Percentiles rank a stretch among this genome's conserved stretches.
These are phyloP conservation scores for Dioscorea zingiberensis DNA, from an alignment of 106 monocot species.

Conservation along the genomic window DNA sequence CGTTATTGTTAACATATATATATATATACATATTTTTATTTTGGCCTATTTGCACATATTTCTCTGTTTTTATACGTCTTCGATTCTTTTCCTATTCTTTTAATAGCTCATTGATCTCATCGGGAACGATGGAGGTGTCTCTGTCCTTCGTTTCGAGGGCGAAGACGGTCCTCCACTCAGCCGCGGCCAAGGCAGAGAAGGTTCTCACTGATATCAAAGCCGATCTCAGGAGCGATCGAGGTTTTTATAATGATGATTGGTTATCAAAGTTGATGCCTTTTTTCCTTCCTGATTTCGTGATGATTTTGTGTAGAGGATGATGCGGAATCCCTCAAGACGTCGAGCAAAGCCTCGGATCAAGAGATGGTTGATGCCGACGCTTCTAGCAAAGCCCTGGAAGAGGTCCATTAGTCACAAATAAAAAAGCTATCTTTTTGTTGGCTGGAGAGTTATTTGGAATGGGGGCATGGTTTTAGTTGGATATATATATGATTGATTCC, in stretches of 20 bases:
- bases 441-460: too few species aligned
- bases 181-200: slow-evolving; percentile 33
- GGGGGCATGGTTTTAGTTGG: too few species aligned
- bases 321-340: slow-evolving; percentile 10
- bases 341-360: slow-evolving; percentile 23
- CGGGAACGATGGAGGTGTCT: not conserved
- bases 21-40: too few species aligned
- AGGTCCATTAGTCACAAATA: not conserved
- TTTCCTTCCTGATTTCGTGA: not conserved
- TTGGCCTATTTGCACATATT: too few species aligned
- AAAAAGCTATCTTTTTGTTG: too few species aligned
- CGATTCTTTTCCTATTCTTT: too few species aligned
- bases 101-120: not conserved
- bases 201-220: slow-evolving; percentile 29
- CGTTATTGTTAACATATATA: too few species aligned
- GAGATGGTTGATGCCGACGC: too few species aligned
- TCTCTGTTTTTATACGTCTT: too few species aligned
- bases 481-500: too few species aligned
- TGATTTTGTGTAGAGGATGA: slow-evolving; percentile 28
- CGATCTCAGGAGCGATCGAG: slow-evolving; percentile 26
- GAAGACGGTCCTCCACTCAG: slow-evolving; percentile 27
- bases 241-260: not conserved
- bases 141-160: slow-evolving; percentile 26
- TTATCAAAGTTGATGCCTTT: not conserved
- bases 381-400: too few species aligned